phyloP scores from a whole-genome alignment of 202 grass and related monocot genomes.

The Saccharum hybrid region DNA sequence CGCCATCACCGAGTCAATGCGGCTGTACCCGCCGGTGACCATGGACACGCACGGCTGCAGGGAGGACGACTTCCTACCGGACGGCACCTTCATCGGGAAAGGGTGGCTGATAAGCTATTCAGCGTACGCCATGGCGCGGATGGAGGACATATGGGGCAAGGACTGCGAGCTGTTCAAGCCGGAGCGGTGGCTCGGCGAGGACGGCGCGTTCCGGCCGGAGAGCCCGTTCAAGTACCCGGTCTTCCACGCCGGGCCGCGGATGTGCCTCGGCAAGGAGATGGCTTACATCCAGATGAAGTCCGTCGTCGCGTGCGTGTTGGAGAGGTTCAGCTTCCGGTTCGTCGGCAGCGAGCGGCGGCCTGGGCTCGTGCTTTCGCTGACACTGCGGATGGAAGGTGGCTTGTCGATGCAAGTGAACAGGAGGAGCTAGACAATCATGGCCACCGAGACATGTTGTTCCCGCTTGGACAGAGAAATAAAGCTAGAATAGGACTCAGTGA shows the following conservation, averaged over 20 bases:
- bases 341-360: slow-evolving; percentile 32
- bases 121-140: slow-evolving; percentile 61
- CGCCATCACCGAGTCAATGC: slow-evolving; percentile 59
- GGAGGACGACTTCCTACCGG: no score
- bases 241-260: slow-evolving; percentile 58
- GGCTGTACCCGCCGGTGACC: slow-evolving; percentile 58
- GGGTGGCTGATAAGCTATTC: slow-evolving; percentile 58
- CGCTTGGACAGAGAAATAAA: no score
- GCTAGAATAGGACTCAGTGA: no score
- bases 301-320: slow-evolving; percentile 53
- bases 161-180: slow-evolving; percentile 62
- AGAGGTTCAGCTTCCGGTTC: slow-evolving; percentile 56
- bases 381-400: slow-evolving; percentile 59
- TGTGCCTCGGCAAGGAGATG: slow-evolving; percentile 82
- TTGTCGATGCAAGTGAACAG: slow-evolving; percentile 47
- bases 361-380: slow-evolving; percentile 51
- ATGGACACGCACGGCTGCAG: slow-evolving; percentile 51
- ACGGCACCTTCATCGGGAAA: slow-evolving; percentile 54
- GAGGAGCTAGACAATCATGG: slow-evolving; percentile 4
- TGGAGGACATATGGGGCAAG: slow-evolving; percentile 51
- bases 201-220: slow-evolving; percentile 60
- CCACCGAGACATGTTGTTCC: no score
- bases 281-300: slow-evolving; percentile 78
- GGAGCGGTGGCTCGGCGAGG: slow-evolving; percentile 69
- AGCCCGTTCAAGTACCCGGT: slow-evolving; percentile 62